A percentile compares a stretch with the other conserved stretches of the same genome.
phyloP scores from a whole-genome alignment of 1,284 basidiomycete genomes.

The Ustilago sp. region DNA sequence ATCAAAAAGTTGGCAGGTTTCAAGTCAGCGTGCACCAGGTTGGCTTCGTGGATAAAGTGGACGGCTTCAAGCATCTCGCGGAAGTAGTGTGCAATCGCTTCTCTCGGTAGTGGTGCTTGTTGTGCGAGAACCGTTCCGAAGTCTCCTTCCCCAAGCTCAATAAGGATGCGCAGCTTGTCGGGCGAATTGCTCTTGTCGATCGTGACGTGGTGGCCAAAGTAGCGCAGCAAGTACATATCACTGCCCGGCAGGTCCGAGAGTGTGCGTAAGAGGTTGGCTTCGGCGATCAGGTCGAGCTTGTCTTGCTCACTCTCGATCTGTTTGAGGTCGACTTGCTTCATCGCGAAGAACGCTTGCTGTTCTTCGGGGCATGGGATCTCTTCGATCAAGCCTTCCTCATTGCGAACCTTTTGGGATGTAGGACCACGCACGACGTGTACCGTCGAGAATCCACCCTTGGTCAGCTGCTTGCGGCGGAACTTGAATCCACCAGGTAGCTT shows the following conservation, averaged over 20 bases:
- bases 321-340: constrained; percentile 67
- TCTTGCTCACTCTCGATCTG: constrained; percentile 64
- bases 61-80: constrained; percentile 69
- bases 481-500: constrained; percentile 59
- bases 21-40: constrained; percentile 68
- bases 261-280: constrained; percentile 63
- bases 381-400: constrained; percentile 42
- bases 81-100: constrained; percentile 61
- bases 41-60: constrained; percentile 67
- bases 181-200: constrained; percentile 41
- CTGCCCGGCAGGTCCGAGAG: constrained; percentile 58
- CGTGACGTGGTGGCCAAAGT: constrained; percentile 66
- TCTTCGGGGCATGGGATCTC: constrained; percentile 54
- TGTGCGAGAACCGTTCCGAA: constrained; percentile 59
- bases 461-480: constrained; percentile 59
- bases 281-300: constrained; percentile 65
- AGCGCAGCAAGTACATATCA: constrained; percentile 65
- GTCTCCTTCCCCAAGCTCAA: constrained; percentile 67
- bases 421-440: constrained; percentile 67
- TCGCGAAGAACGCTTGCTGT: constrained; percentile 65
- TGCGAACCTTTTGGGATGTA: constrained; percentile 42
- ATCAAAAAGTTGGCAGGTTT: constrained; percentile 77
- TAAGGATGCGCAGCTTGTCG: constrained; percentile 64
- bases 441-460: constrained; percentile 66
- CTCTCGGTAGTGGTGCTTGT: constrained; percentile 50